These are phyloP conservation scores for Trichophyton mentagrophytes DNA, from an alignment of 2,329 filamentous ascomycete species.

Conservation along the genomic window DNA sequence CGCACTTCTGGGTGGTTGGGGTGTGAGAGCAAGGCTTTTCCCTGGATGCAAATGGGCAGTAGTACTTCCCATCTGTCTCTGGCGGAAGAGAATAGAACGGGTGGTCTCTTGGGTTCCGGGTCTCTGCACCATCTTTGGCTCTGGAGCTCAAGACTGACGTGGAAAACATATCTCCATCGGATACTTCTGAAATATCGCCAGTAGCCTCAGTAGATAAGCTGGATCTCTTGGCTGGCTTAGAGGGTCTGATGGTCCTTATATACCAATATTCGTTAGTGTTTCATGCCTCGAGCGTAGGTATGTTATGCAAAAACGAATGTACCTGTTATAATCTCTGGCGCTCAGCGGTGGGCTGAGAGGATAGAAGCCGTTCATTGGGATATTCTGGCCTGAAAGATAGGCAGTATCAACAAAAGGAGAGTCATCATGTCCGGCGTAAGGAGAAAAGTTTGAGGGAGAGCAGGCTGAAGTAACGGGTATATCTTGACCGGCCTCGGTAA, in stretches of 20 bases:
- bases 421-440: constrained; percentile 28
- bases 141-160: constrained; percentile 20
- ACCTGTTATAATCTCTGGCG: constrained; percentile 32
- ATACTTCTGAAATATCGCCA: background rate
- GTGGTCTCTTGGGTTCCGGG: constrained; percentile 31
- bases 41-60: constrained; percentile 70
- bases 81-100: constrained; percentile 32
- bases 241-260: constrained; percentile 28
- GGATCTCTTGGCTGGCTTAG: constrained; percentile 27
- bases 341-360: constrained; percentile 28
- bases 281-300: background rate
- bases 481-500: constrained; percentile 32
- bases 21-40: constrained; percentile 69
- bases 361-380: constrained; percentile 29
- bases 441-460: constrained; percentile 27
- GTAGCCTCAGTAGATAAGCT: constrained; percentile 2
- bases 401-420: constrained; percentile 22
- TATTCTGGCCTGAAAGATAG: constrained; percentile 24
- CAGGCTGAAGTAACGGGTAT: constrained; percentile 30
- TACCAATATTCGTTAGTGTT: background rate
- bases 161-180: constrained; percentile 3
- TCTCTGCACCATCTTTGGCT: constrained; percentile 28
- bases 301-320: constrained; percentile 12
- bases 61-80: constrained; percentile 64
- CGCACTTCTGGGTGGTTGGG: constrained; percentile 94